Evolutionary conservation across 2,329 filamentous ascomycete genomes (phyloP).

Genomic region (Didymella glomerata): DNA sequence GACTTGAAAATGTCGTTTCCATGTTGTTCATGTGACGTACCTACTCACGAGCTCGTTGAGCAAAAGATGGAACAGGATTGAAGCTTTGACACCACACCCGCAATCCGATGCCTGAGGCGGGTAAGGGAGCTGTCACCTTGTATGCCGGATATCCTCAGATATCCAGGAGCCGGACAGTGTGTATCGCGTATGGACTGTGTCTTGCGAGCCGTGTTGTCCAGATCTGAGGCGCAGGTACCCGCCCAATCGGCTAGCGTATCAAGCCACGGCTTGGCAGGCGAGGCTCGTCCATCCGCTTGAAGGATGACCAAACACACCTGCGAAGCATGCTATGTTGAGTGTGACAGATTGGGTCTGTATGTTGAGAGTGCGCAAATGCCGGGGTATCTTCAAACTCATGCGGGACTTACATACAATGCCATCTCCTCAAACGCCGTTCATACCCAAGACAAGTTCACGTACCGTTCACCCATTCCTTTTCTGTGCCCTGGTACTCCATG

Average conservation of each 20-base stretch:
- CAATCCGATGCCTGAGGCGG: background rate
- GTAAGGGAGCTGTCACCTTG: background rate
- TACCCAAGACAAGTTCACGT: background rate
- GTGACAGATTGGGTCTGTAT: background rate
- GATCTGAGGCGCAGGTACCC: background rate
- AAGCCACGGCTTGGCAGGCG: background rate
- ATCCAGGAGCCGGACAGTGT: background rate
- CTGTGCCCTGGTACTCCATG: constrained; percentile 17
- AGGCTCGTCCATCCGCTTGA: background rate
- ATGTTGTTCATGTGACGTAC: background rate
- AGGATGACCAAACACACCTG: background rate
- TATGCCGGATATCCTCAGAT: background rate
- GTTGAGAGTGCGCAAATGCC: background rate
- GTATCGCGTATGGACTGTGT: background rate
- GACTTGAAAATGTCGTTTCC: background rate
- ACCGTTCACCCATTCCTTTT: constrained; percentile 23
- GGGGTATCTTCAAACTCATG: background rate
- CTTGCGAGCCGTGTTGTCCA: background rate
- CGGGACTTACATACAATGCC: background rate
- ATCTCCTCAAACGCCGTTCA: background rate
- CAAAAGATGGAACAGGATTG: background rate
- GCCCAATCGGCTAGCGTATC: background rate
- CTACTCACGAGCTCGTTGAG: too few species aligned
- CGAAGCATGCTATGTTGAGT: background rate
- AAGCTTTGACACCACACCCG: background rate